Conservation (phyloP, 129 eudicot genomes). For the Mikania micrantha region DNA sequence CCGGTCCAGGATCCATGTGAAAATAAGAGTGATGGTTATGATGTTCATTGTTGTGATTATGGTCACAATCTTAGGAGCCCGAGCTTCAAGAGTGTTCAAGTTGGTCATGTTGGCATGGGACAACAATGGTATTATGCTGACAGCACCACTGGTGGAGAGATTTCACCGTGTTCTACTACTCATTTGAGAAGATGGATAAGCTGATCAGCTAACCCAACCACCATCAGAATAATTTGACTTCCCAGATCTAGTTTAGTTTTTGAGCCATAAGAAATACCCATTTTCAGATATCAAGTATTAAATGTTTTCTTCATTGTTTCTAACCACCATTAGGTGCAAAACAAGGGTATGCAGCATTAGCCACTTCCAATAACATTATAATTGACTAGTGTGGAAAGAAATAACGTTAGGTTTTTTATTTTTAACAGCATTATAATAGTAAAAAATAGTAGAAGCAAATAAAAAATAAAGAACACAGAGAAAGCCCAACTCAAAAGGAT, state of each 20-base stretch:
- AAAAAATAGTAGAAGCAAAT: too few relatives aligned
- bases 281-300: constrained; percentile 8
- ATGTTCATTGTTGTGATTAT: constrained; percentile 20
- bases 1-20: constrained; percentile 45
- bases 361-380: neutral
- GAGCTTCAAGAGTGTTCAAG: constrained; percentile 89
- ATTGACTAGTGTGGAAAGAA: neutral
- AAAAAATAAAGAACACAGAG: too few relatives aligned
- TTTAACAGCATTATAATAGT: too few relatives aligned
- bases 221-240: neutral
- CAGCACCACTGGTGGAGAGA: constrained; percentile 52
- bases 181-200: constrained; percentile 75
- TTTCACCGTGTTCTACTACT: constrained; percentile 87
- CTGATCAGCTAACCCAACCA: constrained; percentile 18
- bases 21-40: neutral
- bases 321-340: neutral
- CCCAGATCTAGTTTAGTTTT: constrained; percentile 2
- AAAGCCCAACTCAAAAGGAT: too few relatives aligned
- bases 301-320: constrained; percentile 27
- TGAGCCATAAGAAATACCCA: neutral
- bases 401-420: neutral
- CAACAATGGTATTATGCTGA: constrained; percentile 57
- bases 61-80: constrained; percentile 64
- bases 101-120: constrained; percentile 65
- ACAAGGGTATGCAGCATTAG: neutral